Base-by-base conservation (phyloP, 805 yeast species). In the Yamadazyma ubonensis region DNA sequence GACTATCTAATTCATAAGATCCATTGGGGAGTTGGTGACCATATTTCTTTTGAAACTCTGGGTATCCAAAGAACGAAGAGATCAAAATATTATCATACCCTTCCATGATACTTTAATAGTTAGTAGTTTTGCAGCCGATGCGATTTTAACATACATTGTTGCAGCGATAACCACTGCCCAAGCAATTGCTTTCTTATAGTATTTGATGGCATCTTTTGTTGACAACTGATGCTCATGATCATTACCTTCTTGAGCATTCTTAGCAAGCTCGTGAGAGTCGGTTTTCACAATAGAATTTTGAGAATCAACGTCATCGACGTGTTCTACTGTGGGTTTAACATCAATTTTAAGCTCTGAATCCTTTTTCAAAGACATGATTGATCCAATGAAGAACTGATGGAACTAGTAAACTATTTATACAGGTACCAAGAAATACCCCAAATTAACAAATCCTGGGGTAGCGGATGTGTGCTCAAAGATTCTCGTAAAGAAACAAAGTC, bases 121-220 rank as follows among this genome's bases (percentile, higher is more conserved):
- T 23, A 28, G 31, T 28, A 14, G 6, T 28, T 28, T 32, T 21
- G 35, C 27, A 32, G 27, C 35, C 27, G 14, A 15, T 32, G 2
- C 12, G 6, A 17, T 10, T 11, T 10, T 15, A 18, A 35, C 32
- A n/a, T 27, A 35, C 48, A 70, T 54, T 19, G 69, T 67, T 6
- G 68, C 47, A 6, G 73, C 61, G 36, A 73, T 55, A 30, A 71
- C 50, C n/a, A 68, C 44, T 2, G 77, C 69, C 79, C 79, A 75
- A 44, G 59, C 41, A 4, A 55, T 53, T 3, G 71, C 67, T 31
- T 50, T 54, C 15, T 67, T 70, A 48, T 68, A 67, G 10, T 57
- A 53, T 41, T 50, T 58, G n/a, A 69, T 27, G 23, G 69, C 72
- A 15, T 26, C 38, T 11, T 12, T 27, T 7, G 22, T 14, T 7